A percentile compares a stretch with the other conserved stretches of the same genome.
Evolutionary conservation across 2,329 filamentous ascomycete species (phyloP).

Genomic region (Alternaria longipes): DNA sequence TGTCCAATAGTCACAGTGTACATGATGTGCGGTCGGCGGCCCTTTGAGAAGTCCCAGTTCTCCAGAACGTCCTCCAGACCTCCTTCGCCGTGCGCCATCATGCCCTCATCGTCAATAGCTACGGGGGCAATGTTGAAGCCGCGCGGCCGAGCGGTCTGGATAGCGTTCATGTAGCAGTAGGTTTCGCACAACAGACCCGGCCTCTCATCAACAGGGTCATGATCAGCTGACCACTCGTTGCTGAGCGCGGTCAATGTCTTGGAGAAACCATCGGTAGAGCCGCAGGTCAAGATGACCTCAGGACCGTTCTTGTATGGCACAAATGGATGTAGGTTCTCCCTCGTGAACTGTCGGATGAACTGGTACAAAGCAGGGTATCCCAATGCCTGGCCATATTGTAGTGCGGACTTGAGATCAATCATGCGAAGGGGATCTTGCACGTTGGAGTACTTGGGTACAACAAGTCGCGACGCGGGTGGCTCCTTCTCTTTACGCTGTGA

Average conservation of each 20-base stretch:
- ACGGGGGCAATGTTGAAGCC: conserved; percentile 79
- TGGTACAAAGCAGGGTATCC: conserved; percentile 81
- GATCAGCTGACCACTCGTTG: conserved; percentile 76
- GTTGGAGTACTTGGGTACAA: conserved; percentile 74
- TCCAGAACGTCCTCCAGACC: conserved; percentile 80
- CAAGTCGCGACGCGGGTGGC: conserved; percentile 61
- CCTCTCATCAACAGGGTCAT: conserved; percentile 72
- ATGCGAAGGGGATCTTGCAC: conserved; percentile 69
- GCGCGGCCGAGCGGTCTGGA: conserved; percentile 71
- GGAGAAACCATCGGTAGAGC: conserved; percentile 83
- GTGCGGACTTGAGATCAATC: conserved; percentile 81
- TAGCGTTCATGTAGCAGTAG: conserved; percentile 81
- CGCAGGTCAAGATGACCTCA: conserved; percentile 81
- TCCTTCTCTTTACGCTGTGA: conserved; percentile 35
- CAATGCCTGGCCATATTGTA: conserved; percentile 86
- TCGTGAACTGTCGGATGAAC: conserved; percentile 81
- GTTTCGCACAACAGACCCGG: conserved; percentile 82
- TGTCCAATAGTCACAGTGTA: conserved; percentile 94
- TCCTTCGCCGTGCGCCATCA: conserved; percentile 76
- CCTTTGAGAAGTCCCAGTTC: conserved; percentile 80
- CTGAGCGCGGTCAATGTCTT: conserved; percentile 80
- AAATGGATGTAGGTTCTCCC: conserved; percentile 79
- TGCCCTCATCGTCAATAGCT: conserved; percentile 79
- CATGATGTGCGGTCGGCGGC: conserved; percentile 81
- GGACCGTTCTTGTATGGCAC: conserved; percentile 80